Evolutionary conservation across 352 stramenopile genomes (phyloP).

Genomic region (Phytophthora agathidicida): DNA sequence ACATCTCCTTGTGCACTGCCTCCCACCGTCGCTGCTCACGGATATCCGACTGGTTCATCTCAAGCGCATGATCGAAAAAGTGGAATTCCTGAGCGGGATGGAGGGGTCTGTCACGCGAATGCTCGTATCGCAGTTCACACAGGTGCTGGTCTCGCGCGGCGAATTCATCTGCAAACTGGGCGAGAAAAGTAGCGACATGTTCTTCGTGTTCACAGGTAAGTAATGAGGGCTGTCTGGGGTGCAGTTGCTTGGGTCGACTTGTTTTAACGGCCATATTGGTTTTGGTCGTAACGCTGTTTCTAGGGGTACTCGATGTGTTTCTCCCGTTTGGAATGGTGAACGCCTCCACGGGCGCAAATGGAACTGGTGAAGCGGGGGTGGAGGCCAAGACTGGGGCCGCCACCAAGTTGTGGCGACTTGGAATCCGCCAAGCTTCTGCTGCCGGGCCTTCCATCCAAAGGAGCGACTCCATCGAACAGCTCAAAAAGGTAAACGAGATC

Average conservation of each 20-base stretch:
- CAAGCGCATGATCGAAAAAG: constrained; percentile 72
- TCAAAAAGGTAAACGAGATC: constrained; percentile 70
- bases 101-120: constrained; percentile 63
- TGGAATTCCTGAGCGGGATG: constrained; percentile 68
- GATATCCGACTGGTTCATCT: constrained; percentile 74
- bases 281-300: too few species aligned
- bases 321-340: constrained; percentile 32
- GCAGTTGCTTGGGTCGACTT: too few species aligned
- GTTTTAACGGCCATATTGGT: too few species aligned
- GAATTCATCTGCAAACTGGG: constrained; percentile 67
- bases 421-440: constrained; percentile 9
- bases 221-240: too few species aligned
- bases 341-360: background rate
- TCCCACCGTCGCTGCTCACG: constrained; percentile 67
- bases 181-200: constrained; percentile 73
- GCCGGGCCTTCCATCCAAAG: constrained; percentile 3
- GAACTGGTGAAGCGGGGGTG: background rate
- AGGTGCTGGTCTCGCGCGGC: constrained; percentile 56
- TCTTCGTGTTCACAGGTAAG: constrained; percentile 51
- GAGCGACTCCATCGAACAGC: constrained; percentile 13
- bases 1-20: constrained; percentile 57
- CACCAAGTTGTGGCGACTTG: constrained; percentile 26
- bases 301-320: constrained; percentile 50
- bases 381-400: constrained; percentile 8
- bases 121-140: constrained; percentile 72